A percentile compares a stretch with the other conserved stretches of the same genome.
Conservation (phyloP, 2,329 filamentous ascomycete genomes). For the Colletotrichum orchidophilum region DNA sequence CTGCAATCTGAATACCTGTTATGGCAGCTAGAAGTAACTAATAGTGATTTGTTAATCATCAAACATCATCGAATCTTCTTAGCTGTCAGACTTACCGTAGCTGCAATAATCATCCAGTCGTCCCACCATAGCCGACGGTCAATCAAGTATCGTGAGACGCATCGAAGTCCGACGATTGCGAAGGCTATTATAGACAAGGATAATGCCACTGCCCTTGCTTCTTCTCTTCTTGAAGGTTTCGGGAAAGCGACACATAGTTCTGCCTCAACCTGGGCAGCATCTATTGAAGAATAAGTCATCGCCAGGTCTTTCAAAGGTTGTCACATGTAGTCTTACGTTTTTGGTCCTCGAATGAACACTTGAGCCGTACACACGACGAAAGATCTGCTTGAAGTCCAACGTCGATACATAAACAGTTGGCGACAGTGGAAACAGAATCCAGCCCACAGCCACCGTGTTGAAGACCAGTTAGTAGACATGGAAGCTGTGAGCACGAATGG, state of each 20-base stretch:
- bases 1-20: neutral
- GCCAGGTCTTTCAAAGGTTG: too few species aligned
- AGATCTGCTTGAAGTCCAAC: neutral
- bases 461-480: neutral
- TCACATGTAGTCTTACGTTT: neutral
- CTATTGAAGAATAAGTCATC: neutral
- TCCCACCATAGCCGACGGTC: neutral
- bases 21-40: neutral
- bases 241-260: neutral
- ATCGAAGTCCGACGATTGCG: neutral
- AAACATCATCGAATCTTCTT: neutral
- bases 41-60: neutral
- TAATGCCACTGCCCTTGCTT: neutral
- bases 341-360: neutral
- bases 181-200: neutral
- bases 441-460: neutral
- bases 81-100: neutral
- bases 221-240: neutral
- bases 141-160: neutral
- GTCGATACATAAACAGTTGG: neutral
- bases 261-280: neutral
- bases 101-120: neutral
- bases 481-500: neutral
- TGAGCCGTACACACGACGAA: neutral
- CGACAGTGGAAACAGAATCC: neutral